Evolutionary conservation across 2,329 filamentous ascomycete species (phyloP), one percentile per base, ranked within the genome.

Genomic region (Penicillium corylophilum): DNA sequence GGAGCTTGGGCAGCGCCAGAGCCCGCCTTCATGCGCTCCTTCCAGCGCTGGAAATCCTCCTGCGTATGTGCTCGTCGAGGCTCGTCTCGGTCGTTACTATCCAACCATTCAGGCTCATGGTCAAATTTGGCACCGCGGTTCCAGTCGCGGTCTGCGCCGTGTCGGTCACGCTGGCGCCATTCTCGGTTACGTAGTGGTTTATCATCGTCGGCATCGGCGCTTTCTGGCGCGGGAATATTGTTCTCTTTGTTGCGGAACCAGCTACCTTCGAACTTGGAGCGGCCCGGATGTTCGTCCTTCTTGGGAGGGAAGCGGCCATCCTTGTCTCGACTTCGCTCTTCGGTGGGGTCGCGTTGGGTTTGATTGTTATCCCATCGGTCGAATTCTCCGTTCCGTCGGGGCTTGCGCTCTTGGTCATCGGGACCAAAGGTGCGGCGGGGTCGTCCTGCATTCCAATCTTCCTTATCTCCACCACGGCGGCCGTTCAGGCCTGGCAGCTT

Each of bases 1-100:
- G 73, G 60, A 33, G 64, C 49, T 39, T 62, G 59, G n/a, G 64
- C 57, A 45, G 53, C 41, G n/a, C 57, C 57, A 47, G 71, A 83
- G 55, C 83, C 81, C 35, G 85, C 85, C 71, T 89, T 93, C 90
- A 95, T 95, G 57, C 81, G 82, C 63, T 95, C 90, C 80, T 96
- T 96, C 85, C 93, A 96, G 61, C 89, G 89, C 74, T 95, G 87
- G 71, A 96, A 95, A 60, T 96, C 92, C 66, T 95, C 91, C 64
- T 90, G 87, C 1, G 91, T 96, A 63, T 90, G 88, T 5, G 80
- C 82, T 63, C 87, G 83, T 31, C 82, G 76, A 63, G 87, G 84
- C 46, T 89, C 87, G 52, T 87, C 86, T 20, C 80, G 74, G 40
- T 78, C 80, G 15, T 85, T 84, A 52, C 86, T 82, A 66, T 95